Evolutionary conservation across 331 rosid species (phyloP).

Genomic region (Stylosanthes scabra): DNA sequence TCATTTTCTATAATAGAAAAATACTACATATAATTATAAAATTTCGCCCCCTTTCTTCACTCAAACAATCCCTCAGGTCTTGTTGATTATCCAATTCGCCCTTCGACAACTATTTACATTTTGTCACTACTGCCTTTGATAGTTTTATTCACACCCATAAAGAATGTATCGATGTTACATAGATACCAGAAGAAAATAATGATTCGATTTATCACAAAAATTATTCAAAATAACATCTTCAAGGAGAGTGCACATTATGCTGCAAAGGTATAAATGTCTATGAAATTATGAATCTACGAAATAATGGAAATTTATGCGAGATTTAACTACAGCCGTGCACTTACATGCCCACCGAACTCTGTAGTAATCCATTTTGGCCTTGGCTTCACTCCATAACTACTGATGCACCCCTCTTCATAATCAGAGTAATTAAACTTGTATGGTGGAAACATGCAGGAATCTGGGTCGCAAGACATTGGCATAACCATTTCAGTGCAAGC

Average conservation of each 20-base stretch:
- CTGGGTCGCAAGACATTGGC: conserved; percentile 77
- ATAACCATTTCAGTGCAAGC: conserved; percentile 94
- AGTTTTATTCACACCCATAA: conserved; percentile 1
- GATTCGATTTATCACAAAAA: neutral
- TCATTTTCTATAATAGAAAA: too few relatives aligned
- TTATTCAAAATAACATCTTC: conserved; percentile 14
- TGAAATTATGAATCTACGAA: neutral
- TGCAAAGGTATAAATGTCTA: neutral
- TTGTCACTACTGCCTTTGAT: neutral
- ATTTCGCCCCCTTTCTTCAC: conserved; percentile 21
- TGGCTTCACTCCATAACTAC: conserved; percentile 57
- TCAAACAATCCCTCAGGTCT: conserved; percentile 10
- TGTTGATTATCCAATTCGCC: neutral
- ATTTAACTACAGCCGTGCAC: conserved; percentile 37
- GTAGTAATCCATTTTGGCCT: conserved; percentile 79
- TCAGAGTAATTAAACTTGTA: conserved; percentile 60
- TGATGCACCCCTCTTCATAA: conserved; percentile 60
- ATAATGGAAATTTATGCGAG: conserved; percentile 28
- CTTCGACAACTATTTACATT: neutral
- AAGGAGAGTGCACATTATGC: neutral
- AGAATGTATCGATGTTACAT: too few relatives aligned
- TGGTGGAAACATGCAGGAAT: conserved; percentile 69
- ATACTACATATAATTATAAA: too few relatives aligned
- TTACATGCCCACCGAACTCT: conserved; percentile 83
- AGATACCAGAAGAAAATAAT: conserved; percentile 7